Evolutionary conservation across 1,284 basidiomycete genomes (phyloP), one percentile per base, ranked within the genome.

Genomic region (Fomitiporia mediterranea): DNA sequence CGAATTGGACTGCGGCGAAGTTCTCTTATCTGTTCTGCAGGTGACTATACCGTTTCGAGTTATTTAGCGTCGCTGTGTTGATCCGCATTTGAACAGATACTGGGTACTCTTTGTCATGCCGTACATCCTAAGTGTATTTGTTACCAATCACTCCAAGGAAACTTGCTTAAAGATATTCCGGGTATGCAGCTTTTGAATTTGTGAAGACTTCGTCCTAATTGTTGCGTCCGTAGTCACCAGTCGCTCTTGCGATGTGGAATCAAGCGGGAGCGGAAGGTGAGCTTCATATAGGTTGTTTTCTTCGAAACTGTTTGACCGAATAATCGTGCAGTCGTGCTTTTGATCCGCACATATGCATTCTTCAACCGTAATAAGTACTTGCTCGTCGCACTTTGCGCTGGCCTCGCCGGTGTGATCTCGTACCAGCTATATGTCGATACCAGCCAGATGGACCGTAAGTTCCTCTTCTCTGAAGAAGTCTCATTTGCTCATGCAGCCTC

Each of bases 281-380:
- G 43, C n/a, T n/a, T 62, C 52, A 74, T 69, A 44, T 49, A 49
- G 25, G 49, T 55, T 60, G n/a, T 32, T 23, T 30, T 13, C 27
- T 19, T 23, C 35, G 19, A 15, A 3, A 13, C 8, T 21, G 9
- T 54, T 51, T 49, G 34, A 51, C 60, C 38, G 62, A 64, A 66
- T 60, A 61, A 61, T 63, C 7, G 13, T 6, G 2, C 60, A 86
- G 83, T 80, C 59, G 84, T 90, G 53, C 78, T 90, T 46, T 76
- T 90, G 61, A 89, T 90, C 60, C 81, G 87, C 56, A 90, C 88
- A 46, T 90, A 89, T 64, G 88, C 87, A 4, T 90, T 90, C 71
- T 90, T 89, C 74, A 88, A 88, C 64, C 79, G 85, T 59, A 89
- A 87, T 64, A 68, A 74, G 50, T 83, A 81, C 66, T 69, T 89